Conservation (phyloP, 495 filamentous ascomycete genomes). For the Aspergillus wentii region DNA sequence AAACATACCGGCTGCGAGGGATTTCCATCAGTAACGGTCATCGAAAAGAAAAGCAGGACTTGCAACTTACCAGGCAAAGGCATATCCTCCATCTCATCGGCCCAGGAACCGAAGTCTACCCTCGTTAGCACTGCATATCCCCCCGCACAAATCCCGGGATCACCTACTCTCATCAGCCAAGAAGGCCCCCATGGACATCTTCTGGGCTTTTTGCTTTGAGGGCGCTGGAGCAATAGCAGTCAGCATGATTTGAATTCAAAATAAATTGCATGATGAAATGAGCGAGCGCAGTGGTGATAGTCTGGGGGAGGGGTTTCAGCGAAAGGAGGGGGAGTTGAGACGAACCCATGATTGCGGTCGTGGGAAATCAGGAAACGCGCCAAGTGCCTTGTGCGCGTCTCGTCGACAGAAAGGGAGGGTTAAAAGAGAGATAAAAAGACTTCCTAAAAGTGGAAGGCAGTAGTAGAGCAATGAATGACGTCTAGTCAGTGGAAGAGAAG, state of each 20-base stretch:
- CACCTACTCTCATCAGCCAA: slow-evolving; percentile 77
- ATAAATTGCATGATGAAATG: neutral
- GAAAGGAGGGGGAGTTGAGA: slow-evolving; percentile 21
- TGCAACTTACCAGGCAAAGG: slow-evolving; percentile 61
- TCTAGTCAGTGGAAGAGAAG: slow-evolving; percentile 7
- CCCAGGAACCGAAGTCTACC: slow-evolving; percentile 88
- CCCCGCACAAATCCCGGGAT: slow-evolving; percentile 10
- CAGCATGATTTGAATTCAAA: slow-evolving; percentile 13
- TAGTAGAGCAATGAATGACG: slow-evolving; percentile 7
- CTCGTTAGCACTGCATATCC: slow-evolving; percentile 31
- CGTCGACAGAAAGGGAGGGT: slow-evolving; percentile 20
- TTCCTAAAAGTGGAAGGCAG: slow-evolving; percentile 14
- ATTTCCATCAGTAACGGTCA: slow-evolving; percentile 14
- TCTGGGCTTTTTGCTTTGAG: slow-evolving; percentile 79
- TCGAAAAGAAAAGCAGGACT: slow-evolving; percentile 7
- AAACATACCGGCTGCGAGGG: slow-evolving; percentile 34
- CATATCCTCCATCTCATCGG: slow-evolving; percentile 93
- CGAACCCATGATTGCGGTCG: slow-evolving; percentile 86
- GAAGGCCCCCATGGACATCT: slow-evolving; percentile 92
- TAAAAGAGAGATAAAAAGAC: slow-evolving; percentile 17
- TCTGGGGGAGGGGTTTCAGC: too few species aligned
- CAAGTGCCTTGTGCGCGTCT: slow-evolving; percentile 40
- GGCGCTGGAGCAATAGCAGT: slow-evolving; percentile 56
- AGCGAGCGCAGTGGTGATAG: slow-evolving; percentile 3
- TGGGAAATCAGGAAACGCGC: slow-evolving; percentile 40